phyloP scores from a whole-genome alignment of 2,329 filamentous ascomycete species.

The Aspergillus quadrilineatus region DNA sequence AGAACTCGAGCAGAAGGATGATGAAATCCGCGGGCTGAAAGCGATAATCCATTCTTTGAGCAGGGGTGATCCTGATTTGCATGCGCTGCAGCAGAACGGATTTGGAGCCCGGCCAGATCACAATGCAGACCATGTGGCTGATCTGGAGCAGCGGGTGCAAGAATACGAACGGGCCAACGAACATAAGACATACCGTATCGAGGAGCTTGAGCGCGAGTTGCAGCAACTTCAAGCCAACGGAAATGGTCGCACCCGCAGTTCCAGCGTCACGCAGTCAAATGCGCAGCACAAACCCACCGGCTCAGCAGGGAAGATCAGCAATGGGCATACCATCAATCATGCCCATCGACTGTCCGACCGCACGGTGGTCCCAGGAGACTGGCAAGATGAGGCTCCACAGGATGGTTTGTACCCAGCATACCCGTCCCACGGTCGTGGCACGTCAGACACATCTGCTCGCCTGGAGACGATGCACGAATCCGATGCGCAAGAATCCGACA shows the following conservation, averaged over 20 bases:
- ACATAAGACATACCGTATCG: conserved; percentile 70
- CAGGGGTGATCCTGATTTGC: conserved; percentile 51
- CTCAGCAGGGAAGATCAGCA: conserved; percentile 28
- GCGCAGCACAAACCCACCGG: conserved; percentile 34
- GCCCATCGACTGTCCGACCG: conserved; percentile 43
- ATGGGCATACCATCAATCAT: conserved; percentile 30
- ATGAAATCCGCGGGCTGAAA: conserved; percentile 94
- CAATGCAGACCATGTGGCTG: conserved; percentile 57
- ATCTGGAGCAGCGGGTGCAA: conserved; percentile 75
- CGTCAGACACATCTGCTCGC: conserved; percentile 31
- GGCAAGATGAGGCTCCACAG: conserved; percentile 35
- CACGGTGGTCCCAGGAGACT: conserved; percentile 44
- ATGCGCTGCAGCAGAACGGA: conserved; percentile 32
- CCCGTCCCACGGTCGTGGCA: conserved; percentile 27
- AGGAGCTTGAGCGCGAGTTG: conserved; percentile 81
- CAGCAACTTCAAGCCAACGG: conserved; percentile 42
- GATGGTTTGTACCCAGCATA: conserved; percentile 27
- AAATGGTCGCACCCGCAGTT: conserved; percentile 33
- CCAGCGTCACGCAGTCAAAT: conserved; percentile 36
- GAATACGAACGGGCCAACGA: conserved; percentile 74
- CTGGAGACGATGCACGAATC: conserved; percentile 44
- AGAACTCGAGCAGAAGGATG: conserved; percentile 89
- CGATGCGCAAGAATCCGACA: conserved; percentile 41
- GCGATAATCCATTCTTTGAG: conserved; percentile 97
- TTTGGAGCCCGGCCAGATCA: conserved; percentile 36